Base-by-base conservation (phyloP, 2,329 filamentous ascomycete species). In the Aspergillus sp. region DNA sequence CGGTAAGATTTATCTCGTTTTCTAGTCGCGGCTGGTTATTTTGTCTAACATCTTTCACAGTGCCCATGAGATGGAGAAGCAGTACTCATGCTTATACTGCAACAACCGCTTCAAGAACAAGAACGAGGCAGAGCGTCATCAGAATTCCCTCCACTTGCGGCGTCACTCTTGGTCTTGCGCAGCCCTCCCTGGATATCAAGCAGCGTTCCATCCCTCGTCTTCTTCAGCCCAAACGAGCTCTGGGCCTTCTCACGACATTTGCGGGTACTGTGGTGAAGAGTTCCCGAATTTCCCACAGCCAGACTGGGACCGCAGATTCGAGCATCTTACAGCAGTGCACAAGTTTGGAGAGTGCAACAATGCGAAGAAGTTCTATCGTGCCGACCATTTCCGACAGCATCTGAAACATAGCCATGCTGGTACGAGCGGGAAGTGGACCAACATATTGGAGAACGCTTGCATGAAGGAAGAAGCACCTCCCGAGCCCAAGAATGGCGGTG, bases 291-390 rank as follows among this genome's bases (percentile, higher is more conserved):
- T 76, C 57, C 80, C 91, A 42, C 89, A 93, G 5, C 86, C 91
- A 56, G 90, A 98, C 72, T 97, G 93, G 93, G 90, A 96, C 55
- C 83, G 87, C 62, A 88, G 95, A 60, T 87, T 93, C 57, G 89
- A 90, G 59, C 95, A 99, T 79, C 81, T 99, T 57, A 93, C 92
- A 71, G 89, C 91, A 69, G 86, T 92, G 64, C 95, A 99, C 81
- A 99, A 99, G 74, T 99, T 96, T 74, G 88, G 92, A 64, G 95
- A 98, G 79, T 99, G 95, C 84, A 99, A 99, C 76, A 92, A 95
- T 71, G 90, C 90, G 67, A 99, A 99, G 82, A 98, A 98, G 76
- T 99, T 99, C 76, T 99, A 90, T 80, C 87, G 95, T 39, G 95
- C 95, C 36, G 95, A 99, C 76, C 95, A 99, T 75, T 99, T 99